Evolutionary conservation across 768 basidiomycete genomes (phyloP).

Genomic region (Dentipellis sp.): DNA sequence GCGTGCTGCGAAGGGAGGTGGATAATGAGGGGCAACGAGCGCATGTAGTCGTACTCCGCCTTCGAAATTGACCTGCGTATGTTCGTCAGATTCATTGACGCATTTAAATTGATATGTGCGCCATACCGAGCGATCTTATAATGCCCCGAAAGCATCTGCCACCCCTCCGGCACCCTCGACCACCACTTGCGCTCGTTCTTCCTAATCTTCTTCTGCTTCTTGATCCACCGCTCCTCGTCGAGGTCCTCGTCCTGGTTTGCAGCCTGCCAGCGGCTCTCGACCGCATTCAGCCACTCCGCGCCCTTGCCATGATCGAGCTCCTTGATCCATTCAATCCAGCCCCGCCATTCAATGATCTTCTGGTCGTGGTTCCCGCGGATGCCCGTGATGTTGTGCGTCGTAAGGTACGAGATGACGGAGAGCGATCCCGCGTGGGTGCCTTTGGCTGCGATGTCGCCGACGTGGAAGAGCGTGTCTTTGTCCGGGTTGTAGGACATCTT

Average conservation of each 20-base stretch:
- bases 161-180: constrained; percentile 33
- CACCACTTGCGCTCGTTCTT: constrained; percentile 22
- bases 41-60: constrained; percentile 61
- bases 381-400: constrained; percentile 54
- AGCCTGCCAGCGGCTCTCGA: constrained; percentile 36
- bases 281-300: constrained; percentile 40
- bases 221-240: constrained; percentile 33
- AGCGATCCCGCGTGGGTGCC: constrained; percentile 52
- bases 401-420: constrained; percentile 56
- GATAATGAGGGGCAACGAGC: constrained; percentile 62
- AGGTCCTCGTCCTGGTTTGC: constrained; percentile 20
- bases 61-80: constrained; percentile 42
- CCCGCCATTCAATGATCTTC: constrained; percentile 79
- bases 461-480: constrained; percentile 66
- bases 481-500: constrained; percentile 49
- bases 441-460: constrained; percentile 78
- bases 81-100: neutral
- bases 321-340: constrained; percentile 77
- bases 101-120: neutral
- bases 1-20: constrained; percentile 70
- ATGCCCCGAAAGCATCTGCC: constrained; percentile 70
- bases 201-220: constrained; percentile 13
- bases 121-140: constrained; percentile 60
- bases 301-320: constrained; percentile 31
- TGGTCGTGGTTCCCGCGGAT: constrained; percentile 97